Conservation (phyloP, 768 basidiomycete genomes). For the Russula olivacea region DNA sequence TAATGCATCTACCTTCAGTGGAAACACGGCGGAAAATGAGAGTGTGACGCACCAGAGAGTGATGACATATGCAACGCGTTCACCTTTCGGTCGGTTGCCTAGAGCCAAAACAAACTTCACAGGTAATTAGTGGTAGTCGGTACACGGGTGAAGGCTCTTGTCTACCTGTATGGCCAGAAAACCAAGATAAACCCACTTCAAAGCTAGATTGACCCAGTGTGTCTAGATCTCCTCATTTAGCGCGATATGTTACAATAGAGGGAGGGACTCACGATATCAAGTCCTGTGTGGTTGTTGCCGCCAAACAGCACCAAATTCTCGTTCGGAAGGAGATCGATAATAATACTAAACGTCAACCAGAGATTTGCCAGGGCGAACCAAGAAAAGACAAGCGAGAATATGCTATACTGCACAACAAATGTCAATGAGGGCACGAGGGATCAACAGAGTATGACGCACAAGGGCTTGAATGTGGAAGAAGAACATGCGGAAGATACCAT, state of each 20-base stretch:
- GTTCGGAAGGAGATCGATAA: slow-evolving; percentile 76
- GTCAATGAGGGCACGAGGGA: not conserved
- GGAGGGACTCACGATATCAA: slow-evolving; percentile 47
- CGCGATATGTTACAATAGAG: not conserved
- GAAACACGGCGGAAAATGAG: not conserved
- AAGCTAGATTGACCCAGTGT: slow-evolving; percentile 75
- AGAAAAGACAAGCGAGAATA: slow-evolving; percentile 78
- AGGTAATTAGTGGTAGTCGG: not conserved
- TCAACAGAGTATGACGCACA: slow-evolving; percentile 41
- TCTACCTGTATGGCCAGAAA: slow-evolving; percentile 73
- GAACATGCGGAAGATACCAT: slow-evolving; percentile 89
- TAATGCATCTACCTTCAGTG: slow-evolving; percentile 28
- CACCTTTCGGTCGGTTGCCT: slow-evolving; percentile 85
- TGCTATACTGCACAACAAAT: slow-evolving; percentile 58
- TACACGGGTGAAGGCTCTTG: not conserved
- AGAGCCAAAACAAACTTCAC: slow-evolving; percentile 61
- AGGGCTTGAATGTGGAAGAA: slow-evolving; percentile 93
- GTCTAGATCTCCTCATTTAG: slow-evolving; percentile 44
- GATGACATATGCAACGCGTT: slow-evolving; percentile 60
- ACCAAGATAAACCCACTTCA: slow-evolving; percentile 84
- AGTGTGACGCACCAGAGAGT: slow-evolving; percentile 56
- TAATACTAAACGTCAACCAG: slow-evolving; percentile 94
- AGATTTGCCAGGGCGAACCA: slow-evolving; percentile 93
- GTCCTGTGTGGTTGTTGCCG: slow-evolving; percentile 35
- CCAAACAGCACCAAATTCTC: slow-evolving; percentile 60